Conservation (phyloP, 2,329 filamentous ascomycete genomes). For the Cadophora luteo-olivacea region DNA sequence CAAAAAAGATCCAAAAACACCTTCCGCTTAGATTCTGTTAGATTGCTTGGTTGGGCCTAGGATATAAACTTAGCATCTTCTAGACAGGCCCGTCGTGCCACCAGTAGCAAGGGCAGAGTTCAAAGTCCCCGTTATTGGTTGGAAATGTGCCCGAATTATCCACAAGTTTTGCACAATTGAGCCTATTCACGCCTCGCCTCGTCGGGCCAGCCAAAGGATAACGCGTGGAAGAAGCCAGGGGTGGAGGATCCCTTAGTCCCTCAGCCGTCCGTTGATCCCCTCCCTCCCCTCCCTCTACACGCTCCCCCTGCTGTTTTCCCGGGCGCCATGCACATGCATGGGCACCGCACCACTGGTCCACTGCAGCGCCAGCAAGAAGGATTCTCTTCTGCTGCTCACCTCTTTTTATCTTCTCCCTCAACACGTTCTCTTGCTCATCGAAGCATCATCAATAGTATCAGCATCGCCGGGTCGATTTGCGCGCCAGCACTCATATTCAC, state of each 20-base stretch:
- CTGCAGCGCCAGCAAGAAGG: constrained; percentile 10
- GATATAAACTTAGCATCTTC: background rate
- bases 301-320: constrained; percentile 4
- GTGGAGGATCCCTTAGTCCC: background rate
- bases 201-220: background rate
- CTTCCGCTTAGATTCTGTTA: constrained; percentile 18
- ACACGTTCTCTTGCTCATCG: constrained; percentile 24
- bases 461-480: constrained; percentile 39
- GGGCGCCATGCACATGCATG: constrained; percentile 5
- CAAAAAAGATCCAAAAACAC: constrained; percentile 2
- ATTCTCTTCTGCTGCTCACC: constrained; percentile 10
- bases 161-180: constrained; percentile 13
- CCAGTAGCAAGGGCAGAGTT: background rate
- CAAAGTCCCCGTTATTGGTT: background rate
- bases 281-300: too few relatives aligned
- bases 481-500: constrained; percentile 30
- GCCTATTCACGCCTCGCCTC: constrained; percentile 9
- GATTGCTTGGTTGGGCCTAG: constrained; percentile 15
- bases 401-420: constrained; percentile 25
- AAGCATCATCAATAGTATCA: constrained; percentile 32
- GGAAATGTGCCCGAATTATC: background rate
- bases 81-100: background rate
- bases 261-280: background rate
- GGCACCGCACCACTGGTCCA: background rate
- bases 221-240: constrained; percentile 14